These are phyloP conservation scores for Fragosphaeria purpurea DNA, from an alignment of 2,329 filamentous ascomycete species.

Conservation along the genomic window DNA sequence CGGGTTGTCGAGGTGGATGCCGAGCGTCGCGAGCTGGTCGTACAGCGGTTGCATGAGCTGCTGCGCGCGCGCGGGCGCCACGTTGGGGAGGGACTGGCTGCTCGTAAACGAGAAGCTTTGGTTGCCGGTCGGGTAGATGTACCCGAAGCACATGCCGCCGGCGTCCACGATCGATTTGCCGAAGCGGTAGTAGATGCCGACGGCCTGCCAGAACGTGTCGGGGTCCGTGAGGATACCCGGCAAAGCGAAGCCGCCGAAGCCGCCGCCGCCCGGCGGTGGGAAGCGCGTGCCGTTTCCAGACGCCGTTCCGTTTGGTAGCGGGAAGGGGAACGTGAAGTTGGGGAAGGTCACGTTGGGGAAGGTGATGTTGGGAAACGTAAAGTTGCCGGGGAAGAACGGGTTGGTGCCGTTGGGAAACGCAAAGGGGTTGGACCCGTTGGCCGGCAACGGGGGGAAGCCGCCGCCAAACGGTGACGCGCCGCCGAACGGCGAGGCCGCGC, in stretches of 20 bases:
- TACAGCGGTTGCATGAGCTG: conserved; percentile 21
- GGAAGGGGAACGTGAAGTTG: background rate
- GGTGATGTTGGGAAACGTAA: background rate
- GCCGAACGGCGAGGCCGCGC: background rate
- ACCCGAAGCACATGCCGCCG: conserved; percentile 17
- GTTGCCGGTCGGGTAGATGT: conserved; percentile 18
- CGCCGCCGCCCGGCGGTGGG: background rate
- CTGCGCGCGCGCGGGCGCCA: conserved; percentile 19
- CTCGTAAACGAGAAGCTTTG: conserved; percentile 16
- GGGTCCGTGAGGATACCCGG: conserved; percentile 3
- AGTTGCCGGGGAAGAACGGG: background rate
- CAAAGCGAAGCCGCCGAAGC: conserved; percentile 1
- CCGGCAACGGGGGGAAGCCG: background rate
- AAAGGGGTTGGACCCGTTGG: background rate
- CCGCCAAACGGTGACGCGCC: background rate
- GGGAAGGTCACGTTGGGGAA: background rate
- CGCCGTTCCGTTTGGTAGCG: background rate
- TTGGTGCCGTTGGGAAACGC: conserved; percentile 1
- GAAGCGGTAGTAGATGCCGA: conserved; percentile 16
- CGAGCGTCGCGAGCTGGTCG: conserved; percentile 21
- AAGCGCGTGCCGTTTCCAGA: background rate
- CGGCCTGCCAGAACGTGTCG: conserved; percentile 17
- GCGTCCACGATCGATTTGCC: conserved; percentile 13
- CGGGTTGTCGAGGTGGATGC: conserved; percentile 16
- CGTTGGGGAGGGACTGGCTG: conserved; percentile 17